These are phyloP conservation scores for Candida morakotiae DNA, from an alignment of 805 yeast species.

Conservation along the genomic window DNA sequence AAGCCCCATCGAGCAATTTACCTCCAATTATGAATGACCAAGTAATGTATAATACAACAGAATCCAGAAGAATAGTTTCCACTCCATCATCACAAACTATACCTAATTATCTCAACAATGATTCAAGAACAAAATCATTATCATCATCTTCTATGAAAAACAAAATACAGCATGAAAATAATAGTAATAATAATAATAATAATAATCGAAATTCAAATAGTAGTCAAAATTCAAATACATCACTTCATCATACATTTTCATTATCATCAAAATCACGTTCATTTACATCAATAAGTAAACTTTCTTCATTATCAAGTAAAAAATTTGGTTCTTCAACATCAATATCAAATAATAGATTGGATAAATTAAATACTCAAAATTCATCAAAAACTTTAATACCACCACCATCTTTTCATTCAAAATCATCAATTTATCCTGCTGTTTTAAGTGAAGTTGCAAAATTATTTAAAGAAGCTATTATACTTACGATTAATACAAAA, in stretches of 20 bases:
- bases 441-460: slow-evolving; percentile 79
- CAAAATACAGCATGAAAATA: slow-evolving; percentile 4
- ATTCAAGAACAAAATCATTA: slow-evolving; percentile 27
- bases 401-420: slow-evolving; percentile 39
- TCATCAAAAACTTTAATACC: neutral
- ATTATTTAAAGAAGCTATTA: slow-evolving; percentile 65
- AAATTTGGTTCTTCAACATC: slow-evolving; percentile 33
- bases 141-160: slow-evolving; percentile 16
- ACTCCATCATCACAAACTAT: slow-evolving; percentile 5
- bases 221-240: slow-evolving; percentile 14
- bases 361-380: slow-evolving; percentile 1
- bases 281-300: slow-evolving; percentile 37
- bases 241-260: slow-evolving; percentile 31
- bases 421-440: slow-evolving; percentile 87
- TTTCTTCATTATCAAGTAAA: slow-evolving; percentile 39
- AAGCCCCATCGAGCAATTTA: slow-evolving; percentile 14
- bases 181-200: slow-evolving; percentile 1
- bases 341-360: slow-evolving; percentile 26
- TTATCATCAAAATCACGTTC: slow-evolving; percentile 38
- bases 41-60: slow-evolving; percentile 7
- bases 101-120: slow-evolving; percentile 6
- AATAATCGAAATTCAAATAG: slow-evolving; percentile 16
- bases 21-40: slow-evolving; percentile 16
- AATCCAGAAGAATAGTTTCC: slow-evolving; percentile 26
- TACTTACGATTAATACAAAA: slow-evolving; percentile 74